phyloP scores from a whole-genome alignment of 192 early-diverging fungal genomes.

The Backusella circina region DNA sequence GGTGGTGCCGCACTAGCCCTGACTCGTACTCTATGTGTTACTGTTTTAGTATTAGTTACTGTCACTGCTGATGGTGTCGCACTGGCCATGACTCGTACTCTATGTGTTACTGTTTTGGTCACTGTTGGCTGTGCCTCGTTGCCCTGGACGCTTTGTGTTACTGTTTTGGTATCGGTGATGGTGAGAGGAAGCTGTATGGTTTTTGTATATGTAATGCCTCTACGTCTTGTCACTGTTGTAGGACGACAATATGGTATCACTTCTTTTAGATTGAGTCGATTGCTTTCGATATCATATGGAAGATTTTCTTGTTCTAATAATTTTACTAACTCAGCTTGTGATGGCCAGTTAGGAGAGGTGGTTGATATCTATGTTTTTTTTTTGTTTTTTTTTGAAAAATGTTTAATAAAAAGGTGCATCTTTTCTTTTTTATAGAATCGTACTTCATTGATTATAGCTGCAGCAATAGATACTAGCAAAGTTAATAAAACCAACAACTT shows the following conservation, averaged over 20 bases:
- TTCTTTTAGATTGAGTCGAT: neutral
- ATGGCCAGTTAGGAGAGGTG: neutral
- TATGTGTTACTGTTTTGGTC: neutral
- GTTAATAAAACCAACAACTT: neutral
- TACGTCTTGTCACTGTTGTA: neutral
- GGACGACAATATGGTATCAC: neutral
- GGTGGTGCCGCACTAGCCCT: neutral
- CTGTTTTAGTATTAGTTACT: neutral
- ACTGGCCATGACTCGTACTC: neutral
- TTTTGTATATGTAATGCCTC: neutral
- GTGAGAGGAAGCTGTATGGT: neutral
- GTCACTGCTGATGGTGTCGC: no score
- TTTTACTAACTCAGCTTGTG: neutral
- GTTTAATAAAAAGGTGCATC: neutral
- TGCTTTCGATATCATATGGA: neutral
- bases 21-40: neutral
- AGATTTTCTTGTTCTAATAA: neutral
- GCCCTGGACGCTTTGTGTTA: neutral
- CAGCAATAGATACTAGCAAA: neutral
- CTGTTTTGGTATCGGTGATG: no score
- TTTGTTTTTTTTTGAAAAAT: neutral
- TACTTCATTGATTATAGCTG: neutral
- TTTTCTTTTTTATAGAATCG: no score
- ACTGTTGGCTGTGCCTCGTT: no score
- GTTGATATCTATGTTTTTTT: neutral